Conservation (phyloP, 371 early-diverging fungal species). For the Mucor sp. region DNA sequence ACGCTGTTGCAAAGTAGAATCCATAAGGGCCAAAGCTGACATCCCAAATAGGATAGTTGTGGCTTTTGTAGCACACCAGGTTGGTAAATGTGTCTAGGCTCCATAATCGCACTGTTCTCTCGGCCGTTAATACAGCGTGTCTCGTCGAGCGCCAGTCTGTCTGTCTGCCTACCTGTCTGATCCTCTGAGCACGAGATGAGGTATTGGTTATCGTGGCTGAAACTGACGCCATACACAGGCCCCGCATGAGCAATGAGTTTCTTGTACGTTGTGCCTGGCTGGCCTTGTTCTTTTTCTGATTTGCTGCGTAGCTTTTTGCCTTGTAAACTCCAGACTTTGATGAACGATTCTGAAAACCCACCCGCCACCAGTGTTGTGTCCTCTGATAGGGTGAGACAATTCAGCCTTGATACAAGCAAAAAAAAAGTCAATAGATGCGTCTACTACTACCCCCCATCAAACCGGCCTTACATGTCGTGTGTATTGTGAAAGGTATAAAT, state of each 20-base stretch:
- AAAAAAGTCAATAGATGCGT: neutral
- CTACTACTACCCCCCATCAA: too few relatives aligned
- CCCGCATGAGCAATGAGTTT: constrained; percentile 96
- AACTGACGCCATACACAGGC: constrained; percentile 92
- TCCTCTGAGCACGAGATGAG: constrained; percentile 97
- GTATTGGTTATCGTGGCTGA: constrained; percentile 89
- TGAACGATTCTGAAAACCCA: constrained; percentile 89
- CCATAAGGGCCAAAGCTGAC: constrained; percentile 90
- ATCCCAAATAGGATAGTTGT: constrained; percentile 99
- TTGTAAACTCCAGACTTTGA: constrained; percentile 87
- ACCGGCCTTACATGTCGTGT: constrained; percentile 73
- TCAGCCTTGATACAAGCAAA: constrained; percentile 49
- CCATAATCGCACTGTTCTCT: constrained; percentile 90
- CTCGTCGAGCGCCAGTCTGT: too few relatives aligned
- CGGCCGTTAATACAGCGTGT: neutral
- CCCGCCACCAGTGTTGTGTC: constrained; percentile 80
- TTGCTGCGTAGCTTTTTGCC: constrained; percentile 64
- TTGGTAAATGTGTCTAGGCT: constrained; percentile 88
- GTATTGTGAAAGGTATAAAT: constrained; percentile 99
- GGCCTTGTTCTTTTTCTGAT: constrained; percentile 14
- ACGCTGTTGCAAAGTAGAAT: constrained; percentile 97
- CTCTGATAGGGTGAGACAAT: constrained; percentile 76
- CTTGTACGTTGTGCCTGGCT: constrained; percentile 54
- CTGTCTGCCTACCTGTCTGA: constrained; percentile 79
- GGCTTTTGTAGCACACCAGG: constrained; percentile 95